Evolutionary conservation across 1,284 basidiomycete species (phyloP).

Genomic region (Moesziomyces parantarcticus): DNA sequence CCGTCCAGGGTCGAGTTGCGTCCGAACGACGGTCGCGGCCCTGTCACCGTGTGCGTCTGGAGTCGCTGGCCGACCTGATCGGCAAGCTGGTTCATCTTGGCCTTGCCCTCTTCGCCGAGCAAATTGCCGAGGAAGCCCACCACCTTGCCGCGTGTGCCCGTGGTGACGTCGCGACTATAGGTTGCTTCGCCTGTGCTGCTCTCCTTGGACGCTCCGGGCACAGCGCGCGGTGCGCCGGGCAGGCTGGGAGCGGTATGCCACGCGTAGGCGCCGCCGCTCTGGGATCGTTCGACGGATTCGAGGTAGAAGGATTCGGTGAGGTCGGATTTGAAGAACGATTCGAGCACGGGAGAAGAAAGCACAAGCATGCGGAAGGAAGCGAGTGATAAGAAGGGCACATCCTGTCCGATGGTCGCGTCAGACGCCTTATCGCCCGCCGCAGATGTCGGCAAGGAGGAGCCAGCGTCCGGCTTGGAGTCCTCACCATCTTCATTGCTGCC

Average conservation of each 20-base stretch:
- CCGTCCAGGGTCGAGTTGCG: slow-evolving; percentile 47
- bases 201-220: slow-evolving; percentile 53
- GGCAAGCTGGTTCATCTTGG: slow-evolving; percentile 63
- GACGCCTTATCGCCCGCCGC: slow-evolving; percentile 11
- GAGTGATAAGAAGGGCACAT: slow-evolving; percentile 64
- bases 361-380: slow-evolving; percentile 63
- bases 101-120: slow-evolving; percentile 65
- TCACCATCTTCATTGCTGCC: slow-evolving; percentile 30
- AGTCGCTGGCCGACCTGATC: slow-evolving; percentile 63
- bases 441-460: slow-evolving; percentile 5
- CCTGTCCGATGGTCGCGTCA: slow-evolving; percentile 43
- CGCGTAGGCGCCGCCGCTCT: slow-evolving; percentile 60
- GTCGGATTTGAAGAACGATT: slow-evolving; percentile 65
- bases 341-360: slow-evolving; percentile 61
- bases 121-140: slow-evolving; percentile 65
- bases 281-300: slow-evolving; percentile 58
- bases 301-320: slow-evolving; percentile 61
- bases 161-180: slow-evolving; percentile 63
- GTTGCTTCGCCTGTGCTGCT: slow-evolving; percentile 53
- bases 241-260: slow-evolving; percentile 63
- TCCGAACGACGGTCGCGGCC: slow-evolving; percentile 63
- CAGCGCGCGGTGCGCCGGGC: slow-evolving; percentile 44
- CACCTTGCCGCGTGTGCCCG: slow-evolving; percentile 61
- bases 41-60: slow-evolving; percentile 63
- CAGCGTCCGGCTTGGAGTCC: slow-evolving; percentile 12